These are phyloP conservation scores for Torulaspora pretoriensis DNA, from an alignment of 1,139 yeast species.

Conservation along the genomic window DNA sequence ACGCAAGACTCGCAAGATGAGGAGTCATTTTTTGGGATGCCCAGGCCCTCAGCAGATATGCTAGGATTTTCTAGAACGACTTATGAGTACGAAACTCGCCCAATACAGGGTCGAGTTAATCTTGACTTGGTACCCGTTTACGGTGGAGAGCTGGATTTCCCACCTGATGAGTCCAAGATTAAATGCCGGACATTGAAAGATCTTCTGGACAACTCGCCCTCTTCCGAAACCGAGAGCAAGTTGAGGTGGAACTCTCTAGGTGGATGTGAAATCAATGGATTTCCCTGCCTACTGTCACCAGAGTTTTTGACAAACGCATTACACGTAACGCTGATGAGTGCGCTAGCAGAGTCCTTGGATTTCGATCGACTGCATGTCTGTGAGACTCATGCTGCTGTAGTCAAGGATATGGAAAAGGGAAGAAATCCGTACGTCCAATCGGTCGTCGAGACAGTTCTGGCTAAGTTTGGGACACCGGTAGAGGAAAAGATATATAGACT, in stretches of 20 bases:
- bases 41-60: conserved; percentile 28
- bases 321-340: conserved; percentile 47
- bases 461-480: conserved; percentile 42
- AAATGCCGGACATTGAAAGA: conserved; percentile 37
- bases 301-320: conserved; percentile 39
- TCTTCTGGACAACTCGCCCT: conserved; percentile 47
- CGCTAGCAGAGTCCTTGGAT: conserved; percentile 44
- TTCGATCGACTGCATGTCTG: conserved; percentile 35
- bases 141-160: conserved; percentile 37
- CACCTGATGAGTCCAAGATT: conserved; percentile 8
- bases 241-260: conserved; percentile 49
- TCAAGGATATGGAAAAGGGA: conserved; percentile 28
- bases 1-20: conserved; percentile 23
- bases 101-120: conserved; percentile 44
- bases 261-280: conserved; percentile 52
- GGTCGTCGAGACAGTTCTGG: conserved; percentile 46
- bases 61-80: conserved; percentile 44
- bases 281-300: conserved; percentile 40
- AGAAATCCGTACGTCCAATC: conserved; percentile 32
- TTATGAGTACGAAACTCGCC: conserved; percentile 51
- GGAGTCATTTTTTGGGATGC: conserved; percentile 21
- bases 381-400: conserved; percentile 29
- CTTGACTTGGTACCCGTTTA: conserved; percentile 47
- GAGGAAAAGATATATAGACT: conserved; percentile 35
- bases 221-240: conserved; percentile 54